These are phyloP conservation scores for Phytophthora quininea DNA, from an alignment of 352 stramenopile genomes.

Conservation along the genomic window DNA sequence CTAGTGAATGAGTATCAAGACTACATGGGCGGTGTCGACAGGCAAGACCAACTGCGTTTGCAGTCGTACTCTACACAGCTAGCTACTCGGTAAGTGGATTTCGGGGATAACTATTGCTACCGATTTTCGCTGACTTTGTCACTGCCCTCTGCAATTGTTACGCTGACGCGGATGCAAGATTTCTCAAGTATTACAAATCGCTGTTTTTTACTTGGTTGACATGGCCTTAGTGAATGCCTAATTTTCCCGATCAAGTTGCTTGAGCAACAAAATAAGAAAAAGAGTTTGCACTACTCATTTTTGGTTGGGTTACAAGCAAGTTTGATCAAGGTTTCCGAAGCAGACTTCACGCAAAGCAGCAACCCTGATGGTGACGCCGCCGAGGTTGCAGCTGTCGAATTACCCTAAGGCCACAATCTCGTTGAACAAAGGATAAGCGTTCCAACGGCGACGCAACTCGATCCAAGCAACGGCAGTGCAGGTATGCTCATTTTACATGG, in stretches of 20 bases:
- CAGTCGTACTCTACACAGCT: slow-evolving; percentile 25
- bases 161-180: neutral
- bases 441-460: neutral
- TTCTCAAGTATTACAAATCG: slow-evolving; percentile 21
- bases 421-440: neutral
- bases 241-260: neutral
- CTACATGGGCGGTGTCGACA: slow-evolving; percentile 6
- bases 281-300: neutral
- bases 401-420: neutral
- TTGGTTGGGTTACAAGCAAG: neutral
- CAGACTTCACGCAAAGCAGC: neutral
- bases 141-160: neutral
- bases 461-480: slow-evolving; percentile 4
- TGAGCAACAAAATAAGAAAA: neutral
- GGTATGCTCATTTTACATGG: slow-evolving; percentile 6
- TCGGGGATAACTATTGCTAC: neutral
- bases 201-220: slow-evolving; percentile 7
- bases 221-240: neutral
- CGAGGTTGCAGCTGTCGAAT: neutral
- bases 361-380: neutral
- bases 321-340: neutral
- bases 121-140: neutral
- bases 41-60: slow-evolving; percentile 20
- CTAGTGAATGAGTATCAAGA: slow-evolving; percentile 3
- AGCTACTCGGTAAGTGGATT: neutral